A percentile compares a stretch with the other conserved stretches of the same genome.
Conservation (phyloP, 2,329 filamentous ascomycete genomes). For the Monilinia laxa region DNA sequence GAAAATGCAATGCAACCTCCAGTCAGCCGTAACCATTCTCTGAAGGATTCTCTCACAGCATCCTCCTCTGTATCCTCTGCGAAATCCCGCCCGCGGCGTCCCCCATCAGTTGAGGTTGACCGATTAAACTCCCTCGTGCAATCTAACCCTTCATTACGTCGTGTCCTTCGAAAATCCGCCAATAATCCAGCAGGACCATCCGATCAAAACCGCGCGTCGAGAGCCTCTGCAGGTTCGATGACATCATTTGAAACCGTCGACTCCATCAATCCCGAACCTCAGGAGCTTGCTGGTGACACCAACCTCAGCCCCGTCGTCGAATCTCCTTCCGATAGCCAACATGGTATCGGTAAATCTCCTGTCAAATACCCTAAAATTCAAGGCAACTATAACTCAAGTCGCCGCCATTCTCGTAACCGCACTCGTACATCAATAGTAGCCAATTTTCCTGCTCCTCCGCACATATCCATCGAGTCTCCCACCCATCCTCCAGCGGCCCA, state of each 20-base stretch:
- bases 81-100: conserved; percentile 1
- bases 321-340: conserved; percentile 33
- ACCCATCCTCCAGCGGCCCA: background rate
- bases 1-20: conserved; percentile 11
- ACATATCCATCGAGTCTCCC: conserved; percentile 27
- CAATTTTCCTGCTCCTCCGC: conserved; percentile 29
- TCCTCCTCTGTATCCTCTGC: conserved; percentile 14
- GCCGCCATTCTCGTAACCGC: conserved; percentile 23
- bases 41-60: conserved; percentile 15
- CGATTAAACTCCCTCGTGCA: conserved; percentile 20
- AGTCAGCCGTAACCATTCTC: background rate
- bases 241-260: conserved; percentile 29
- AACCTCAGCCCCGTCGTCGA: conserved; percentile 39
- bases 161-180: conserved; percentile 15
- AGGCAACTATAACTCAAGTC: background rate
- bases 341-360: conserved; percentile 26
- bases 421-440: conserved; percentile 15
- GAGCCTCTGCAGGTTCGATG: conserved; percentile 23
- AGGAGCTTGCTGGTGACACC: conserved; percentile 16
- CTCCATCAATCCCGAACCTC: conserved; percentile 23
- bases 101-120: conserved; percentile 15
- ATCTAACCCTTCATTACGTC: conserved; percentile 22
- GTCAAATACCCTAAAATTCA: conserved; percentile 38
- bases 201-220: conserved; percentile 27
- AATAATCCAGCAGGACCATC: conserved; percentile 34